Evolutionary conservation across 2,329 filamentous ascomycete species (phyloP), one percentile per base, ranked within the genome.

Genomic region (Ophiocordyceps robertsii): DNA sequence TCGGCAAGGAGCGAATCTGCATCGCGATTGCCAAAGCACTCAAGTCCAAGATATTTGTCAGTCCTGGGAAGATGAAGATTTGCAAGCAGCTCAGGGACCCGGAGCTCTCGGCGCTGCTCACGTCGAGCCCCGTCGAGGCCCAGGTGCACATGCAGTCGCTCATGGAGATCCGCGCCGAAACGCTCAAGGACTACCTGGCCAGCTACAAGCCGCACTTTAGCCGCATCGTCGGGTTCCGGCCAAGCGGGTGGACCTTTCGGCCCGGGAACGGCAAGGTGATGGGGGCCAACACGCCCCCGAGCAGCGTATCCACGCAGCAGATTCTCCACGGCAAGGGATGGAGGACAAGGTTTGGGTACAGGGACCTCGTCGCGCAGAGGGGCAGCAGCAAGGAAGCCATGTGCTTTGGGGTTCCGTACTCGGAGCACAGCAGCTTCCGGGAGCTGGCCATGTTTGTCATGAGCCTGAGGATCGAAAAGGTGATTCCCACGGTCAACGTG

Each of bases 81-180:
- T 89, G 87, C 62, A 72, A 75, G 19, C 87, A 87, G 49, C 74
- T 98, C 1, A 88, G 88, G 56, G 90, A 96, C 56, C 72, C 82
- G 0, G 89, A 95, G 55, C 73, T 98, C 5, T 69, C 80, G 24
- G 72, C 75, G 0, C 73, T 87, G 4, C 73, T 98, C 53, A 98
- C 92, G 0, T 71, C 72, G 8, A 69, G 95, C 56, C 88, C 92
- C 0, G 66, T 74, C 19, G 84, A 86, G 53, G 92, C 92, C 0
- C 90, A 96, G 61, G 88, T 98, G 0, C 92, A 98, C 63, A 95
- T 98, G 89, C 93, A 95, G 53, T 88, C 84, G 53, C 71, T 98
- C 10, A 92, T 92, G 71, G 90, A 96, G 60, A 88, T 98, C 50
- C 81, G 88, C 24, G 80, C 88, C 30, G 89, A 95, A 51, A 95